A percentile compares a stretch with the other conserved stretches of the same genome.
Evolutionary conservation across 805 yeast genomes (phyloP).

Genomic region (Cyberlindnera veronae): DNA sequence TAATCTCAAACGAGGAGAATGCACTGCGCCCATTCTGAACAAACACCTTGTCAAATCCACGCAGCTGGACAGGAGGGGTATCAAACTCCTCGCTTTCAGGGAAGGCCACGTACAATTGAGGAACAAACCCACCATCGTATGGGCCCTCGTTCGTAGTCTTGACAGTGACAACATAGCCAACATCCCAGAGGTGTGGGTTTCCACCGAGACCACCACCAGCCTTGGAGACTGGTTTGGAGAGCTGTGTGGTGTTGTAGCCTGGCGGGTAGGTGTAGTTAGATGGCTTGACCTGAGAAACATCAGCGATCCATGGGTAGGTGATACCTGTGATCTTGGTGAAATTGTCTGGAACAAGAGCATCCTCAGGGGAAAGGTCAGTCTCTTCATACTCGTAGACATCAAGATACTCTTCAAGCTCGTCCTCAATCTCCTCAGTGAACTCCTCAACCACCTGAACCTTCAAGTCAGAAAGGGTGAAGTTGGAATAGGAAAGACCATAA

Average conservation of each 20-base stretch:
- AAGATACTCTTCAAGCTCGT: conserved; percentile 36
- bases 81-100: conserved; percentile 31
- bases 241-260: conserved; percentile 37
- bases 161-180: conserved; percentile 24
- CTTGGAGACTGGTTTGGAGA: conserved; percentile 27
- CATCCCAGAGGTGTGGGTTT: conserved; percentile 57
- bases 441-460: conserved; percentile 39
- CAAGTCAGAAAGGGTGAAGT: conserved; percentile 33
- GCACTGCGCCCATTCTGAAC: conserved; percentile 39
- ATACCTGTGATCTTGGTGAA: conserved; percentile 51
- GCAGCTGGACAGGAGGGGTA: conserved; percentile 49
- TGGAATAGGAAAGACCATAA: conserved; percentile 55
- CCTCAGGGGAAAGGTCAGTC: conserved; percentile 50
- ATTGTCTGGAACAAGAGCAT: conserved; percentile 49
- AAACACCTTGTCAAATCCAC: conserved; percentile 56
- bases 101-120: conserved; percentile 14
- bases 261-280: conserved; percentile 34
- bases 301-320: conserved; percentile 50
- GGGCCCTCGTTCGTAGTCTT: conserved; percentile 13
- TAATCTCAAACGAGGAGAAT: conserved; percentile 39
- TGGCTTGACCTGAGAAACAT: conserved; percentile 28
- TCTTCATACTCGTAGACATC: conserved; percentile 40
- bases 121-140: conserved; percentile 10
- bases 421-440: conserved; percentile 43
- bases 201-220: conserved; percentile 57